Conservation (phyloP, 352 stramenopile species). For the Phytopythium ostracodes region DNA sequence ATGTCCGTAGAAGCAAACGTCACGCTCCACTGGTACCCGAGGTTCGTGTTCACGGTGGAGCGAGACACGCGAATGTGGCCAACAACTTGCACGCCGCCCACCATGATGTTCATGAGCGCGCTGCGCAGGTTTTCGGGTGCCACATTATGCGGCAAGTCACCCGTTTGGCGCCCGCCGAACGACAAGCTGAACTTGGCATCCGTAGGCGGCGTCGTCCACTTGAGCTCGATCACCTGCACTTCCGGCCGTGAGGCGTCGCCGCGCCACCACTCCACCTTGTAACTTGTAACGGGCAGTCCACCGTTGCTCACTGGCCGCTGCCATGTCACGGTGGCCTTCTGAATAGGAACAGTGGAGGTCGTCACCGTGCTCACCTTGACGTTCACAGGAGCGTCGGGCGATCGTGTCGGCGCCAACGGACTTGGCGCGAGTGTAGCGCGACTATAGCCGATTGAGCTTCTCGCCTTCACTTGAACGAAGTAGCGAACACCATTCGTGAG, state of each 20-base stretch:
- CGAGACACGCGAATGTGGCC: slow-evolving; percentile 56
- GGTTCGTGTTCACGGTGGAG: slow-evolving; percentile 41
- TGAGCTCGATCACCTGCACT: slow-evolving; percentile 85
- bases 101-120: slow-evolving; percentile 86
- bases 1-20: slow-evolving; percentile 46
- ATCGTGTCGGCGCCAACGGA: slow-evolving; percentile 46
- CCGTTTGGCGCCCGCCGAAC: slow-evolving; percentile 70
- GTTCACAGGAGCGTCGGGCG: slow-evolving; percentile 40
- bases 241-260: slow-evolving; percentile 36
- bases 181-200: slow-evolving; percentile 58
- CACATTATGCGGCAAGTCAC: slow-evolving; percentile 69
- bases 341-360: slow-evolving; percentile 40
- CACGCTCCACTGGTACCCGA: slow-evolving; percentile 77
- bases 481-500: slow-evolving; percentile 75
- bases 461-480: slow-evolving; percentile 82
- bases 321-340: slow-evolving; percentile 64
- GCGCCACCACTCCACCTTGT: slow-evolving; percentile 84
- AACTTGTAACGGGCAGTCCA: slow-evolving; percentile 63
- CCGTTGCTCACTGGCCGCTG: slow-evolving; percentile 51
- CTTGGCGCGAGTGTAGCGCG: slow-evolving; percentile 56
- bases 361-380: slow-evolving; percentile 61
- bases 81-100: slow-evolving; percentile 18
- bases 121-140: slow-evolving; percentile 76
- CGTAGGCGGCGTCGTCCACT: slow-evolving; percentile 64
- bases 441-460: slow-evolving; percentile 65